Evolutionary conservation across 2,329 filamentous ascomycete genomes (phyloP).

Genomic region (Fusarium sp.): DNA sequence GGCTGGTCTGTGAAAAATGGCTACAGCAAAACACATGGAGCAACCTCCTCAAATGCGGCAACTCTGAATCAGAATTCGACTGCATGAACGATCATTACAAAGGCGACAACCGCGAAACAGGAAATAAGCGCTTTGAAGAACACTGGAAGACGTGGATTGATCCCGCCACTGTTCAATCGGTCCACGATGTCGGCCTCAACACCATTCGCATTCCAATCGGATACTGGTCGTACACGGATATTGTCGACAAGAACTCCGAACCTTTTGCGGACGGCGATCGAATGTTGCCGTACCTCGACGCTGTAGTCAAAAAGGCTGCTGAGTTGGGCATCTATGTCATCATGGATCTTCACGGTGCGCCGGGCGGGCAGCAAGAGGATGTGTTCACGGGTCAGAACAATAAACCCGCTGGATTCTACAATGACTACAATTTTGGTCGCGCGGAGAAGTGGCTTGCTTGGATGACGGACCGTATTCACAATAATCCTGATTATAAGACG

Average conservation of each 20-base stretch:
- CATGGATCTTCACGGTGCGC: conserved; percentile 35
- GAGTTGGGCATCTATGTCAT: conserved; percentile 33
- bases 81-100: conserved; percentile 34
- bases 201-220: conserved; percentile 36
- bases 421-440: conserved; percentile 33
- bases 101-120: conserved; percentile 17
- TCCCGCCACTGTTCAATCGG: conserved; percentile 30
- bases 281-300: conserved; percentile 34
- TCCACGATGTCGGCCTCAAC: conserved; percentile 35
- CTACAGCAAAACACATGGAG: conserved; percentile 19
- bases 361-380: conserved; percentile 34
- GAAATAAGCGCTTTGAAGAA: conserved; percentile 23
- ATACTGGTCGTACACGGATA: conserved; percentile 34
- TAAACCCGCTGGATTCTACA: conserved; percentile 31
- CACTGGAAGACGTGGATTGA: conserved; percentile 37
- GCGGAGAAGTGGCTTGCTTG: conserved; percentile 34
- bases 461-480: conserved; percentile 37
- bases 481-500: conserved; percentile 3
- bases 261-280: conserved; percentile 29
- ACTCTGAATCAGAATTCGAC: conserved; percentile 28
- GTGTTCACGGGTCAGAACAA: conserved; percentile 33
- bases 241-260: conserved; percentile 32
- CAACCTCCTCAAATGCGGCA: conserved; percentile 18
- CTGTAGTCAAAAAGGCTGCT: conserved; percentile 25
- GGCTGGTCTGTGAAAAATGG: conserved; percentile 34